These are phyloP conservation scores for Dictyostelium intermedium DNA, from an alignment of 78 protist species.

Conservation along the genomic window DNA sequence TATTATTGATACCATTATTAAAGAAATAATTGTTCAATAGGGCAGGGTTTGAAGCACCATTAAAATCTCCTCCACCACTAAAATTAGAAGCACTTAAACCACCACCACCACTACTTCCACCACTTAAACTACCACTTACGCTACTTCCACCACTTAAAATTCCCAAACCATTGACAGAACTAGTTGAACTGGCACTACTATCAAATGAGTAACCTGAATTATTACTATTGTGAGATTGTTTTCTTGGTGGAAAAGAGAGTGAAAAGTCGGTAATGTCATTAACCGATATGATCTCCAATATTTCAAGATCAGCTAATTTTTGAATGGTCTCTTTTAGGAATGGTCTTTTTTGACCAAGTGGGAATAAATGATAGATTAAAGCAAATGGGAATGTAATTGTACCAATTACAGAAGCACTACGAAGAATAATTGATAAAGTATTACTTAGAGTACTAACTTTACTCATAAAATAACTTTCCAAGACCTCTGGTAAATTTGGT, in stretches of 20 bases:
- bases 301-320: not conserved
- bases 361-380: conserved; percentile 18
- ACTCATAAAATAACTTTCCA: conserved; percentile 6
- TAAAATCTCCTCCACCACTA: not conserved
- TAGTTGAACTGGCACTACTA: not conserved
- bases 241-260: not conserved
- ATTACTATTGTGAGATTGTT: not conserved
- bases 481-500: not conserved
- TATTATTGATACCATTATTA: not conserved
- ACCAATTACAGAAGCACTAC: conserved; percentile 5
- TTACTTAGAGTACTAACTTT: conserved; percentile 1
- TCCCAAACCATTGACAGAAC: not conserved
- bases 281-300: not conserved
- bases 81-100: not conserved
- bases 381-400: conserved; percentile 24
- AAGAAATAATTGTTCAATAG: not conserved
- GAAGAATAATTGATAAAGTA: conserved; percentile 17
- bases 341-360: conserved; percentile 5
- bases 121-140: not conserved
- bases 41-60: not conserved
- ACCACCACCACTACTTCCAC: not conserved
- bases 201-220: not conserved
- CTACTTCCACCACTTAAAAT: not conserved
- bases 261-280: not conserved
- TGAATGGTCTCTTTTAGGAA: conserved; percentile 24